These are phyloP conservation scores for Hymenoscyphus albidus DNA, from an alignment of 2,329 filamentous ascomycete species.

Conservation along the genomic window DNA sequence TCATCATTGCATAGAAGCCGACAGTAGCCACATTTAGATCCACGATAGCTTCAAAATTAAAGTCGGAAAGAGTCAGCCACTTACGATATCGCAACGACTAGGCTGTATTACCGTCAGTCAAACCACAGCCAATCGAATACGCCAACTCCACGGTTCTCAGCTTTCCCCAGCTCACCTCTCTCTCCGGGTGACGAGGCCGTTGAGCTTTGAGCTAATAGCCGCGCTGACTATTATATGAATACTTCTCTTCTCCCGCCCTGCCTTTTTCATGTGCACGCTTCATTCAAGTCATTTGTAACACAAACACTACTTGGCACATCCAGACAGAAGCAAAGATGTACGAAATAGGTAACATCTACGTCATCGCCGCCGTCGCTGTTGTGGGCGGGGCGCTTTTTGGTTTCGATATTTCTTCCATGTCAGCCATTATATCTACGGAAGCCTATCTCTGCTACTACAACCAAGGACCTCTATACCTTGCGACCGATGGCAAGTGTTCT, in stretches of 20 bases:
- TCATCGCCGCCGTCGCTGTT: constrained; percentile 34
- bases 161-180: background rate
- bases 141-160: background rate
- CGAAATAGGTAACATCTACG: constrained; percentile 30
- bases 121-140: background rate
- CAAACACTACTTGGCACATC: background rate
- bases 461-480: constrained; percentile 30
- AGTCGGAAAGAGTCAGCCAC: background rate
- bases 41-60: background rate
- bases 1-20: background rate
- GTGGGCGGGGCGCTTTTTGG: constrained; percentile 34
- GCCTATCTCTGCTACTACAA: constrained; percentile 52
- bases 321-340: constrained; percentile 19
- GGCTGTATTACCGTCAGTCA: background rate
- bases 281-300: background rate
- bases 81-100: background rate
- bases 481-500: constrained; percentile 43
- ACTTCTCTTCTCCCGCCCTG: background rate
- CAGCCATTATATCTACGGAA: constrained; percentile 50
- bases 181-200: background rate
- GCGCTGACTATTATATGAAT: background rate
- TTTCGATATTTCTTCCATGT: constrained; percentile 57
- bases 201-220: background rate
- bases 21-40: background rate
- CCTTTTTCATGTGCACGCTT: background rate